Evolutionary conservation across 2,329 filamentous ascomycete species (phyloP).

Genomic region (Eurotiales sp.): DNA sequence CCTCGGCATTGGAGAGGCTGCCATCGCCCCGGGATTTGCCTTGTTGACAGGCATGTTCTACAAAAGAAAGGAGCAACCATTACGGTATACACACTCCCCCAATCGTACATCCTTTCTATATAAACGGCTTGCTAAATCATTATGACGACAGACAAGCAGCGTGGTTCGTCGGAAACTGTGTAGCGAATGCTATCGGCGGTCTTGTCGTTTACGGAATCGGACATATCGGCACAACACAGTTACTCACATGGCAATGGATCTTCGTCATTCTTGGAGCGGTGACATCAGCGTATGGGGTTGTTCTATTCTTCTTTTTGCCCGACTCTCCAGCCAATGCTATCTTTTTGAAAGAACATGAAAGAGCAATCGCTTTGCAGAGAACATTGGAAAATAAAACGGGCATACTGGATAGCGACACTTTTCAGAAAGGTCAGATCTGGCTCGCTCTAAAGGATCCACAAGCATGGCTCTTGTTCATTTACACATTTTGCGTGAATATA

Average conservation of each 20-base stretch:
- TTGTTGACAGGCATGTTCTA: slow-evolving; percentile 47
- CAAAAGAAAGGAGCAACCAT: slow-evolving; percentile 51
- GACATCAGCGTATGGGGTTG: slow-evolving; percentile 54
- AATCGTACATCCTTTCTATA: too few relatives aligned
- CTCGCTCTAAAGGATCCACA: slow-evolving; percentile 39
- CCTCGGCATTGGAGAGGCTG: slow-evolving; percentile 51
- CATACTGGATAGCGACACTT: slow-evolving; percentile 39
- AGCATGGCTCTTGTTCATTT: slow-evolving; percentile 30
- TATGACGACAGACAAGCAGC: slow-evolving; percentile 4
- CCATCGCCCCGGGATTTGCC: slow-evolving; percentile 44
- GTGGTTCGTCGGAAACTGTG: slow-evolving; percentile 7
- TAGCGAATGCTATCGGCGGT: slow-evolving; percentile 1
- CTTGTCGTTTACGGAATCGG: slow-evolving; percentile 45
- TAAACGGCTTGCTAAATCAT: too few relatives aligned
- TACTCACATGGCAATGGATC: slow-evolving; percentile 29
- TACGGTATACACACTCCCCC: neutral
- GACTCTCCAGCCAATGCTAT: slow-evolving; percentile 51
- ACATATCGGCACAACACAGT: neutral
- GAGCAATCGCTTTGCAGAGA: slow-evolving; percentile 45
- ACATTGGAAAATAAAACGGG: slow-evolving; percentile 49
- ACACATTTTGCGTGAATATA: slow-evolving; percentile 30
- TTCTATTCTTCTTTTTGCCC: slow-evolving; percentile 59
- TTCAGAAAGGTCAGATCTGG: slow-evolving; percentile 42
- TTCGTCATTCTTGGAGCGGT: slow-evolving; percentile 61
- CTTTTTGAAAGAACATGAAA: slow-evolving; percentile 44